Evolutionary conservation across 2,329 filamentous ascomycete genomes (phyloP).

Genomic region (Tolypocladium amazonense): DNA sequence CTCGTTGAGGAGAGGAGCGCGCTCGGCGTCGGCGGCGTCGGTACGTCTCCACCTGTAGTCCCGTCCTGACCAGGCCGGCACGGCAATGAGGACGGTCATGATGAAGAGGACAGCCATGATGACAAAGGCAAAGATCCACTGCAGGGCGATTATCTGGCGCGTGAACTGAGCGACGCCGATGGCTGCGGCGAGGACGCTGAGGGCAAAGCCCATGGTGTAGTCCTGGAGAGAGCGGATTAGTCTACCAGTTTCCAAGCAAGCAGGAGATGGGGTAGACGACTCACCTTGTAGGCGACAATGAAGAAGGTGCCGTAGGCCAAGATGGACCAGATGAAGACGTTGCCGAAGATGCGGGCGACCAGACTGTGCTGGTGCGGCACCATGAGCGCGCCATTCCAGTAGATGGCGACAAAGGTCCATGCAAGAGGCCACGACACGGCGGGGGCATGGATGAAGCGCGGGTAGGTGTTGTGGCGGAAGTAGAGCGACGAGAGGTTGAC

Average conservation of each 20-base stretch:
- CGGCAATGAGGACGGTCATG: constrained; percentile 51
- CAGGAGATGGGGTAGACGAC: constrained; percentile 6
- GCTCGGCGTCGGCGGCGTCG: constrained; percentile 39
- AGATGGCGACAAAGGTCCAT: constrained; percentile 78
- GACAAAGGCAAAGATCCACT: constrained; percentile 87
- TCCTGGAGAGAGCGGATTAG: constrained; percentile 29
- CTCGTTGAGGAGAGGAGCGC: constrained; percentile 50
- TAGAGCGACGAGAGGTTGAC: constrained; percentile 70
- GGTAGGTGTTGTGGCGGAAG: constrained; percentile 64
- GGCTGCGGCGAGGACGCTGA: constrained; percentile 62
- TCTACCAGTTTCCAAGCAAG: constrained; percentile 2
- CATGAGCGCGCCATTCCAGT: constrained; percentile 81
- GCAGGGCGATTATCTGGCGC: constrained; percentile 62
- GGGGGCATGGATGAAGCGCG: constrained; percentile 65
- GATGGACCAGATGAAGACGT: constrained; percentile 81
- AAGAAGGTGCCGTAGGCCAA: constrained; percentile 69
- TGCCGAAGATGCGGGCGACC: constrained; percentile 69
- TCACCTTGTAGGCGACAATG: constrained; percentile 59
- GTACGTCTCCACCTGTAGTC: constrained; percentile 39
- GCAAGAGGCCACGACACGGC: constrained; percentile 66
- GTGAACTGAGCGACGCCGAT: constrained; percentile 71
- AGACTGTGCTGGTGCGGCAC: constrained; percentile 56
- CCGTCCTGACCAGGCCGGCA: constrained; percentile 52
- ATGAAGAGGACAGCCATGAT: constrained; percentile 71
- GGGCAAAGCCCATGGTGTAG: constrained; percentile 68